Conservation (phyloP, 768 basidiomycete species). For the Pleurotus giganteus region DNA sequence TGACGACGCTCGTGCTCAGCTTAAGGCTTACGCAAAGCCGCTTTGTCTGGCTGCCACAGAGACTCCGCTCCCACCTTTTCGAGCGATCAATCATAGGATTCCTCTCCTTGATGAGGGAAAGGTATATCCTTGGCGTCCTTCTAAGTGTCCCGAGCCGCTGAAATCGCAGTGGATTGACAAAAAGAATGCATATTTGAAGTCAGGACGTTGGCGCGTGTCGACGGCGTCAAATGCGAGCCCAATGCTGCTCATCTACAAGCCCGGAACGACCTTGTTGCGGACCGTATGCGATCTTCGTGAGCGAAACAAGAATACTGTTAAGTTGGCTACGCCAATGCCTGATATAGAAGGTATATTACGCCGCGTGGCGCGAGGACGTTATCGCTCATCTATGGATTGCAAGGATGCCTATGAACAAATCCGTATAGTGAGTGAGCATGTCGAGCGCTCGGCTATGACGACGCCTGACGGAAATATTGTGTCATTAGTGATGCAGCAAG, state of each 20-base stretch:
- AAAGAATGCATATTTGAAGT: slow-evolving; percentile 16
- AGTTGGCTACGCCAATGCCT: slow-evolving; percentile 35
- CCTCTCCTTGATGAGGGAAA: slow-evolving; percentile 22
- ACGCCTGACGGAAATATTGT: slow-evolving; percentile 29
- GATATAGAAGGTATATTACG: slow-evolving; percentile 37
- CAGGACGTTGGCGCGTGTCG: slow-evolving; percentile 23
- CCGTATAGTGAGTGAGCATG: slow-evolving; percentile 21
- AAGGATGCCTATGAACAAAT: slow-evolving; percentile 41
- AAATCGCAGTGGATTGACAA: slow-evolving; percentile 19
- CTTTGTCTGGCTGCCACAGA: slow-evolving; percentile 19
- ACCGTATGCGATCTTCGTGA: slow-evolving; percentile 34
- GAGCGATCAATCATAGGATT: slow-evolving; percentile 23
- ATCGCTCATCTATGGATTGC: slow-evolving; percentile 33
- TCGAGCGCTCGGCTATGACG: slow-evolving; percentile 18
- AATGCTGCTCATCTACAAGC: slow-evolving; percentile 19
- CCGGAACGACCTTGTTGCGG: slow-evolving; percentile 21
- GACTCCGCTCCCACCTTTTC: slow-evolving; percentile 23
- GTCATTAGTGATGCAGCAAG: slow-evolving; percentile 25
- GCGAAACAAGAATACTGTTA: slow-evolving; percentile 35
- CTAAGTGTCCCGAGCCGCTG: slow-evolving; percentile 22
- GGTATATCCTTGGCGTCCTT: slow-evolving; percentile 20
- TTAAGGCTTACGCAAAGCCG: slow-evolving; percentile 14
- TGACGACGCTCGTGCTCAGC: slow-evolving; percentile 6
- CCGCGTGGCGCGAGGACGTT: slow-evolving; percentile 24
- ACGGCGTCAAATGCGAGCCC: slow-evolving; percentile 4